Conservation (phyloP, 139 green algal species). For the Asterochloris erici region DNA sequence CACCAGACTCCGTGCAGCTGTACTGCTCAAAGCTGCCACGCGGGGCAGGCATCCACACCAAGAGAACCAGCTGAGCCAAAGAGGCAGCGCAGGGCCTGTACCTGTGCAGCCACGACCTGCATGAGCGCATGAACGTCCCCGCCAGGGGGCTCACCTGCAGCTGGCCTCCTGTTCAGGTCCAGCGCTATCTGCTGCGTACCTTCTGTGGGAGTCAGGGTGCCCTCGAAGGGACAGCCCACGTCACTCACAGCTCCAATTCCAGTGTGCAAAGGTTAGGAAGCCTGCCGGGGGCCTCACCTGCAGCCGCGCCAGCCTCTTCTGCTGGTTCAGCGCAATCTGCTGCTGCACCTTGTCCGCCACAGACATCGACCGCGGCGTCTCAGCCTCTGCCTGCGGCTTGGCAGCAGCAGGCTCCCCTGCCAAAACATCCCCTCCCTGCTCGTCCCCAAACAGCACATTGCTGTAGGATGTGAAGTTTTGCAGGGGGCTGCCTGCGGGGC, state of each 20-base stretch:
- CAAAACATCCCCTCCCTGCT: conserved; percentile 1
- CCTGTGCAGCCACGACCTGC: too few relatives aligned
- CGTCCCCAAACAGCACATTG: conserved; percentile 16
- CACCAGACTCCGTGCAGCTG: too few relatives aligned
- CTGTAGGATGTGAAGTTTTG: conserved; percentile 17
- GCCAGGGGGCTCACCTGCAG: conserved; percentile 23
- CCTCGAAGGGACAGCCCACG: too few relatives aligned
- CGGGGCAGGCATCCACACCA: too few relatives aligned
- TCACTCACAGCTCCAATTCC: too few relatives aligned
- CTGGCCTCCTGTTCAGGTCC: conserved; percentile 31
- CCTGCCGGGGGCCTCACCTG: conserved; percentile 18
- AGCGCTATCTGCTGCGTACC: conserved; percentile 15
- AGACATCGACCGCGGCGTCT: conserved; percentile 1
- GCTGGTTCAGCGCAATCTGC: conserved; percentile 22
- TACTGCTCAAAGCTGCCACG: too few relatives aligned
- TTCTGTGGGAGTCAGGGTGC: too few relatives aligned
- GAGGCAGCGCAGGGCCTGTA: too few relatives aligned
- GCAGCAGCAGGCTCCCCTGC: conserved; percentile 1
- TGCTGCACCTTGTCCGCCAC: conserved; percentile 16
- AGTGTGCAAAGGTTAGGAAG: too few relatives aligned
- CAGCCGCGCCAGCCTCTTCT: conserved; percentile 36
- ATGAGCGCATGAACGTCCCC: too few relatives aligned
- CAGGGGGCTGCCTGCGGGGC: background rate
- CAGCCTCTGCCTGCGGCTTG: background rate
- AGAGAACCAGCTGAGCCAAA: too few relatives aligned